These are phyloP conservation scores for Quercus lobata DNA, from an alignment of 331 rosid species.

Conservation along the genomic window DNA sequence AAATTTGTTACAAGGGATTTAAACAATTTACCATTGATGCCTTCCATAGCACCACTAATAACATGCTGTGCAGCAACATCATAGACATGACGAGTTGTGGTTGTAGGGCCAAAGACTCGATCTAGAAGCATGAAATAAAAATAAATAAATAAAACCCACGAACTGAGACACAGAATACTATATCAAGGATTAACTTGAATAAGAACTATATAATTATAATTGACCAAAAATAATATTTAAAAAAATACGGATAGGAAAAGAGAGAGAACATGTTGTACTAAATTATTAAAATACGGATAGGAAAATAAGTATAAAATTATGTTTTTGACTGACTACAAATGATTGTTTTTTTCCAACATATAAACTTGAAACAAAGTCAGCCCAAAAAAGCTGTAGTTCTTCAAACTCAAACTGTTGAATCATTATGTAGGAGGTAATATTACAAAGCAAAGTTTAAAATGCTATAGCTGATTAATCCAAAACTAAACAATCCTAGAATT, in stretches of 20 bases:
- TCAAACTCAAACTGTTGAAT: background rate
- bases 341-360: background rate
- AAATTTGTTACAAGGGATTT: constrained; percentile 14
- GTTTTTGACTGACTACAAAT: background rate
- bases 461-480: background rate
- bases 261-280: background rate
- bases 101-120: constrained; percentile 95
- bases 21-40: constrained; percentile 73
- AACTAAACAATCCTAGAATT: background rate
- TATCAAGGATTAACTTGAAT: background rate
- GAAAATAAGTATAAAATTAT: background rate
- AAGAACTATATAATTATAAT: background rate
- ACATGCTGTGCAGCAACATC: constrained; percentile 97
- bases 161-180: constrained; percentile 7
- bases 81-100: constrained; percentile 96
- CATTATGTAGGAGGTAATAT: background rate
- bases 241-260: background rate
- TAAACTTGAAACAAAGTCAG: background rate
- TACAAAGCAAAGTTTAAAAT: background rate
- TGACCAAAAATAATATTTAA: background rate
- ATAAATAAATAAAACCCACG: background rate
- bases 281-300: background rate
- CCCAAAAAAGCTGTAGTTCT: background rate
- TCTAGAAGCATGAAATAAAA: constrained; percentile 44
- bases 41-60: constrained; percentile 94